Percentiles rank a stretch among this genome's conserved stretches.
Conservation (phyloP, 2,329 filamentous ascomycete species). For the Zasmidium cellare region DNA sequence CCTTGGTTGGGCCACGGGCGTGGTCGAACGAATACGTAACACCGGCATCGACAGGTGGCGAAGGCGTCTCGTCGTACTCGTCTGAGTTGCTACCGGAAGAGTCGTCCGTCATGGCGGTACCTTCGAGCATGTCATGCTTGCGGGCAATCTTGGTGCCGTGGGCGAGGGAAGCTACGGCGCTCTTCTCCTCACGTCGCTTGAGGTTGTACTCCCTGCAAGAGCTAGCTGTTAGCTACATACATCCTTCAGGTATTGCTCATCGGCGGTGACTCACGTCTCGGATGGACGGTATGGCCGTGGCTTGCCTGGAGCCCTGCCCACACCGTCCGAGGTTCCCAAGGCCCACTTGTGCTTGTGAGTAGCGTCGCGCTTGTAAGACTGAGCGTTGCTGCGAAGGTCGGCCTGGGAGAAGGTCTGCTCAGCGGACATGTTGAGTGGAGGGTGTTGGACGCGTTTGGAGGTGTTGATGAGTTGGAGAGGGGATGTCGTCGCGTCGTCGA, state of each 20-base stretch:
- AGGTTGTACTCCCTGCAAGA: slow-evolving; percentile 26
- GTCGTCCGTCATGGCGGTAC: slow-evolving; percentile 33
- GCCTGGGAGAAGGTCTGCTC: slow-evolving; percentile 48
- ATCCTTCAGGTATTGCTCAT: background rate
- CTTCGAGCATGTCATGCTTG: slow-evolving; percentile 47
- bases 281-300: slow-evolving; percentile 34
- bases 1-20: slow-evolving; percentile 49
- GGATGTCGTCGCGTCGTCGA: slow-evolving; percentile 1
- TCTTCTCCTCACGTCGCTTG: slow-evolving; percentile 30
- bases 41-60: slow-evolving; percentile 48
- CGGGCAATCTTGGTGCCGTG: slow-evolving; percentile 33
- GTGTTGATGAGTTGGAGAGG: slow-evolving; percentile 1
- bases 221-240: slow-evolving; percentile 10
- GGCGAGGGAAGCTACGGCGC: slow-evolving; percentile 29
- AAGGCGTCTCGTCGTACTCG: slow-evolving; percentile 45
- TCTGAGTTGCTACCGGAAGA: slow-evolving; percentile 48
- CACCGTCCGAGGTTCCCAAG: slow-evolving; percentile 38
- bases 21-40: slow-evolving; percentile 58
- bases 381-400: slow-evolving; percentile 57
- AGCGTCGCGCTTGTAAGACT: slow-evolving; percentile 54
- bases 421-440: slow-evolving; percentile 41
- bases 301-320: slow-evolving; percentile 31
- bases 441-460: slow-evolving; percentile 3
- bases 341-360: slow-evolving; percentile 54
- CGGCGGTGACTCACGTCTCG: slow-evolving; percentile 32